phyloP scores from a whole-genome alignment of 164 flowering plant genomes.

The Vitis rotundifolia region DNA sequence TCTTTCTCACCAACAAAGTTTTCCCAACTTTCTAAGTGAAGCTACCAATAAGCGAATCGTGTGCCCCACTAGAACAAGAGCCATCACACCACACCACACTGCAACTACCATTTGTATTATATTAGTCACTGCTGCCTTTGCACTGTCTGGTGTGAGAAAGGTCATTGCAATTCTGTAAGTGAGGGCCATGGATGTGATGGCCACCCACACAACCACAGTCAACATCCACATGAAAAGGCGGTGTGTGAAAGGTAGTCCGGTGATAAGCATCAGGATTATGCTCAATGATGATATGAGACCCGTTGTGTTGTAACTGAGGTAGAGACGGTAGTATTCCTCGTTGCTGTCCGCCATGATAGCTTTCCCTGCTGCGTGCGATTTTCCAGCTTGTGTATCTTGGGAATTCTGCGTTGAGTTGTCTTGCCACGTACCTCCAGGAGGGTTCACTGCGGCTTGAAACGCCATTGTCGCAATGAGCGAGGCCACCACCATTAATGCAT shows the following conservation, averaged over 20 bases:
- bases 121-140: not conserved
- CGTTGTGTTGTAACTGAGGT: conserved; percentile 10
- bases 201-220: conserved; percentile 20
- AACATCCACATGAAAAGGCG: conserved; percentile 17
- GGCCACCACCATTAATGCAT: conserved; percentile 26
- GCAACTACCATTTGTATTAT: not conserved
- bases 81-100: conserved; percentile 11
- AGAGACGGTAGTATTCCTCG: not conserved
- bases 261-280: conserved; percentile 21
- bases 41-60: not conserved
- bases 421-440: conserved; percentile 26
- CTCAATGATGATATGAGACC: conserved; percentile 22
- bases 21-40: not conserved
- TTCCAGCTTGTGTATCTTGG: not conserved
- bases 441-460: conserved; percentile 22
- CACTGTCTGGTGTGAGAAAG: not conserved
- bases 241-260: conserved; percentile 15
- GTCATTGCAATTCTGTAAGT: conserved; percentile 8
- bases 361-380: not conserved
- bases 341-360: conserved; percentile 7
- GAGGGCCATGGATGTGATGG: conserved; percentile 4
- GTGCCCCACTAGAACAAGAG: conserved; percentile 4
- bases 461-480: conserved; percentile 26
- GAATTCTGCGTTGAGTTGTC: conserved; percentile 1
- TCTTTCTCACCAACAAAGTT: too few species aligned